Evolutionary conservation across 2,329 filamentous ascomycete genomes (phyloP).

Genomic region (Chaetomiaceae sp.): DNA sequence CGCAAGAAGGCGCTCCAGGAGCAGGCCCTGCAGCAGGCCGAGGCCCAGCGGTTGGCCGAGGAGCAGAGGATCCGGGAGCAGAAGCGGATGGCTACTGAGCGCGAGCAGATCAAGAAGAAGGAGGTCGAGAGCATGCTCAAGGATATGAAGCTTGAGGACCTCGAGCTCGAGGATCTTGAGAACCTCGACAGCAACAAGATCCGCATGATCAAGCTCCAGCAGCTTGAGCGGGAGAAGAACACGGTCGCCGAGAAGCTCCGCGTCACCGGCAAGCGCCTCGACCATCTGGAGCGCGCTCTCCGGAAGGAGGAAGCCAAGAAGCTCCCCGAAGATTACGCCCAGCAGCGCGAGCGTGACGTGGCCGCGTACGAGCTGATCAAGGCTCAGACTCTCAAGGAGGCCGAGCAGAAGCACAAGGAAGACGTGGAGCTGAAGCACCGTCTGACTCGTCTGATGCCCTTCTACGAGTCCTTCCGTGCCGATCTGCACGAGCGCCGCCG

Average conservation of each 20-base stretch:
- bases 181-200: constrained; percentile 85
- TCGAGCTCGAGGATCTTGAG: constrained; percentile 77
- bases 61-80: constrained; percentile 89
- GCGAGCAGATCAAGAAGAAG: constrained; percentile 83
- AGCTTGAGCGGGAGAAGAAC: constrained; percentile 97
- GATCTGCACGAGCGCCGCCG: constrained; percentile 81
- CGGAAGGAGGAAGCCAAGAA: constrained; percentile 95
- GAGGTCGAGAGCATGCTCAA: constrained; percentile 90
- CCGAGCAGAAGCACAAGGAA: constrained; percentile 85
- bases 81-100: constrained; percentile 78
- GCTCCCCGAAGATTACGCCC: constrained; percentile 76
- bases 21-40: constrained; percentile 83
- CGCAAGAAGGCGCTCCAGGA: constrained; percentile 80
- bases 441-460: constrained; percentile 75
- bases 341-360: constrained; percentile 72
- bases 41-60: constrained; percentile 81
- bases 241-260: constrained; percentile 87
- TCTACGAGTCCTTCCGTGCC: constrained; percentile 78
- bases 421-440: constrained; percentile 92
- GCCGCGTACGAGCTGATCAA: constrained; percentile 77
- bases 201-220: constrained; percentile 88
- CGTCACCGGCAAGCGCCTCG: constrained; percentile 89
- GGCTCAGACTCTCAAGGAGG: constrained; percentile 69
- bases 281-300: constrained; percentile 95
- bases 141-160: constrained; percentile 81